A percentile compares a stretch with the other conserved stretches of the same genome.
Conservation (phyloP, 306 rosid species). For the Lithocarpus polystachyus region DNA sequence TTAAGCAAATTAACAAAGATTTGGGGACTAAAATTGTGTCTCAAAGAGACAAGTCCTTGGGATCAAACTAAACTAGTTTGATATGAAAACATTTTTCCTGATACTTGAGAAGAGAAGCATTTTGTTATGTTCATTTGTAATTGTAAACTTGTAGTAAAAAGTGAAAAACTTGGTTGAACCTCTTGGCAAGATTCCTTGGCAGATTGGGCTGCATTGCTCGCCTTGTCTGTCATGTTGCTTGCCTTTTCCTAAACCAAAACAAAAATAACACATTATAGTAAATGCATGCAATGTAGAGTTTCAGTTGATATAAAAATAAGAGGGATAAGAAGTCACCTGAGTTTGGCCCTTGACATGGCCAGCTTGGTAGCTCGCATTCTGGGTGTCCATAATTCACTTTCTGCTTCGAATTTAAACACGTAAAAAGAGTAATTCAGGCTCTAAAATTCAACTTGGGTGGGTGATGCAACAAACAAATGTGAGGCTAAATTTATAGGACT, state of each 20-base stretch:
- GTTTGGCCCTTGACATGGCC: constrained; percentile 47
- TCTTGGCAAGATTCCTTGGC: constrained; percentile 41
- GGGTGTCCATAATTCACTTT: constrained; percentile 32
- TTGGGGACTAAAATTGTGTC: not conserved
- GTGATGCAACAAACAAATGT: not conserved
- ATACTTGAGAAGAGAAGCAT: not conserved
- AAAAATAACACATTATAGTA: not conserved
- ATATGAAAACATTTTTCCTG: too few relatives aligned
- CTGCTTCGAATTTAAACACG: not conserved
- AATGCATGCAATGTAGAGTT: not conserved
- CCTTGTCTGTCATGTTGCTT: constrained; percentile 29
- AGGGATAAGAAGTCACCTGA: constrained; percentile 13
- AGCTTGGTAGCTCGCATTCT: constrained; percentile 30
- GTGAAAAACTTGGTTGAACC: constrained; percentile 15
- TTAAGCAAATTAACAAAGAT: not conserved
- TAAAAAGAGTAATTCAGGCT: not conserved
- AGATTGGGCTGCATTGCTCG: constrained; percentile 42
- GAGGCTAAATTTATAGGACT: constrained; percentile 10
- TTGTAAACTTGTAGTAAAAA: not conserved
- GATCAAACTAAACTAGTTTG: not conserved
- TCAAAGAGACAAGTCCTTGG: too few relatives aligned
- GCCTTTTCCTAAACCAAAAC: constrained; percentile 40
- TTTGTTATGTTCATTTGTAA: not conserved
- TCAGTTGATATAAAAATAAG: not conserved
- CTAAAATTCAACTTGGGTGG: not conserved